Conservation (phyloP, 108 stramenopile species). For the Pseudonitzschia pungens region DNA sequence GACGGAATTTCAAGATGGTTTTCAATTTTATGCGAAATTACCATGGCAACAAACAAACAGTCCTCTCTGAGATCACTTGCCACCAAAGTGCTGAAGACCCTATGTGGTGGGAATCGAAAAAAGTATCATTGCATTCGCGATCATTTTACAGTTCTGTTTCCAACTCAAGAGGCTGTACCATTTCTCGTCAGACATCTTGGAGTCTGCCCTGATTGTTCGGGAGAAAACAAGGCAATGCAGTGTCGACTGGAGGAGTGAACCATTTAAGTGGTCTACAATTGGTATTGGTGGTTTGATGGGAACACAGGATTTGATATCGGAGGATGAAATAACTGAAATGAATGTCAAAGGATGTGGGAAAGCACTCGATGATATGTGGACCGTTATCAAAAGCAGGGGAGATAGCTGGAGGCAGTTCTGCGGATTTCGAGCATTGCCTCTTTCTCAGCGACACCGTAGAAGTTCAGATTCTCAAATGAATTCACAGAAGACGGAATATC, state of each 20-base stretch:
- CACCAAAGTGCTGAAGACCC: conserved; percentile 53
- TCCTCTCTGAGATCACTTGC: conserved; percentile 42
- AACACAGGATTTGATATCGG: conserved; percentile 65
- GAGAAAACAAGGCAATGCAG: conserved; percentile 66
- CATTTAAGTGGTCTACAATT: conserved; percentile 44
- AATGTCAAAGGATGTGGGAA: conserved; percentile 28
- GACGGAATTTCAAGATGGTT: conserved; percentile 56
- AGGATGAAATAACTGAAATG: conserved; percentile 45
- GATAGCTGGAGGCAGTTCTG: conserved; percentile 82
- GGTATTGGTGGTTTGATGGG: conserved; percentile 60
- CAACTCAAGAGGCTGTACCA: conserved; percentile 53
- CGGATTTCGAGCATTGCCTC: conserved; percentile 45
- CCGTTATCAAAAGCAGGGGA: conserved; percentile 39
- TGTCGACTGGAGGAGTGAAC: conserved; percentile 43
- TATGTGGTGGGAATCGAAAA: conserved; percentile 65
- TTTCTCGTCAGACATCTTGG: conserved; percentile 34
- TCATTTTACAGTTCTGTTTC: conserved; percentile 67
- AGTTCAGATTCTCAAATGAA: neutral
- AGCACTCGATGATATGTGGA: conserved; percentile 63
- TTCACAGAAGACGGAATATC: neutral
- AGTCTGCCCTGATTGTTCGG: conserved; percentile 46
- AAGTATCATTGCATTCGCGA: conserved; percentile 70
- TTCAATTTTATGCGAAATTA: conserved; percentile 69
- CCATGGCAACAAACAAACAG: conserved; percentile 35
- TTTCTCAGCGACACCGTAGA: conserved; percentile 22